Percentiles rank a stretch among this genome's conserved stretches.
Evolutionary conservation across 805 yeast species (phyloP).

Genomic region (Barnettozyma siamensis): DNA sequence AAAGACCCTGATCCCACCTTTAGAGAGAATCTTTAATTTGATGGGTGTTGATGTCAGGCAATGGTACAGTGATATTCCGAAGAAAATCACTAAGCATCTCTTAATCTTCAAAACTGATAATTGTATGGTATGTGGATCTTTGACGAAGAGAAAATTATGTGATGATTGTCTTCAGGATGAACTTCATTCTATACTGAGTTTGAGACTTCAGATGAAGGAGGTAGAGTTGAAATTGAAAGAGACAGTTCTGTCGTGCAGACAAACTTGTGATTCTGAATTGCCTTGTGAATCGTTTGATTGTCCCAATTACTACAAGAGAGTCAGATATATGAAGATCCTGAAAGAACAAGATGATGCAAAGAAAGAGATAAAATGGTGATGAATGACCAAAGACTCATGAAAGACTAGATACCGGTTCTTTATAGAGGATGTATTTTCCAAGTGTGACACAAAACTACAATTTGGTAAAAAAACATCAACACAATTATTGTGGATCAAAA

Average conservation of each 20-base stretch:
- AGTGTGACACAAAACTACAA: slow-evolving; percentile 14
- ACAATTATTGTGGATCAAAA: no score
- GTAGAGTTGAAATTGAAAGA: slow-evolving; percentile 26
- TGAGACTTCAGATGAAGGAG: slow-evolving; percentile 25
- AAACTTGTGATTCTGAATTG: slow-evolving; percentile 31
- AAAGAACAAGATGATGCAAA: slow-evolving; percentile 14
- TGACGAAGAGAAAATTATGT: slow-evolving; percentile 28
- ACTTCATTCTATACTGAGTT: slow-evolving; percentile 28
- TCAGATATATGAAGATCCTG: slow-evolving; percentile 34
- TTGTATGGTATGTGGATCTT: slow-evolving; percentile 19
- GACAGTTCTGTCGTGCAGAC: slow-evolving; percentile 30
- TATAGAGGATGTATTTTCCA: no score
- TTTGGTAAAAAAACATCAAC: no score
- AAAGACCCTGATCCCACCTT: slow-evolving; percentile 82
- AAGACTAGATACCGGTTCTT: no score
- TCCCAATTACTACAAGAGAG: slow-evolving; percentile 49
- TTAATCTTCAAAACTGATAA: slow-evolving; percentile 8
- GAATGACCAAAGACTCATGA: background rate
- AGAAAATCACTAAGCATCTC: slow-evolving; percentile 14
- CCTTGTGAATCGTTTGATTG: slow-evolving; percentile 63
- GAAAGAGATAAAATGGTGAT: slow-evolving; percentile 7
- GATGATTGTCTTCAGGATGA: slow-evolving; percentile 30
- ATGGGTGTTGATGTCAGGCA: slow-evolving; percentile 72
- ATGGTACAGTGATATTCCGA: slow-evolving; percentile 76
- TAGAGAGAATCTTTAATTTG: slow-evolving; percentile 75